Base-by-base conservation (phyloP, 192 early-diverging fungal species). In the Coemansia interrupta region DNA sequence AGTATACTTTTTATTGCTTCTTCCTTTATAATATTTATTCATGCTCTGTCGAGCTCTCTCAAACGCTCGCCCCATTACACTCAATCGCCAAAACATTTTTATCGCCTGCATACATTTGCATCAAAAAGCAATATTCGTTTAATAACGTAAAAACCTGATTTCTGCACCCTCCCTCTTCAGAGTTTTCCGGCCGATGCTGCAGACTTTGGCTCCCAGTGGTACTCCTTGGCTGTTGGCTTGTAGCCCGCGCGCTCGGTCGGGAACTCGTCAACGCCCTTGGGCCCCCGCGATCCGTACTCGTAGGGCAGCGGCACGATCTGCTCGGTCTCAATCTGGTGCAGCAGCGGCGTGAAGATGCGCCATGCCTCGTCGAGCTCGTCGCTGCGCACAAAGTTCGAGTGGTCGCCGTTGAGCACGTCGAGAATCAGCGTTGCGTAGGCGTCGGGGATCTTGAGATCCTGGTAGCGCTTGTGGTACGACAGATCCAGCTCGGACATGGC, bases 371-470 rank as follows among this genome's bases (percentile, higher is more conserved):
- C 94, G 18, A 98, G 80, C 81, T 95, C 92, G 72, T 93, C 91
- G 65, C 87, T 83, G 43, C 90, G 83, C 29, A 96, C 91, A 89
- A 98, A 95, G 83, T 96, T 96, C 54, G 88, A 88, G 66, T 97
- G 92, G 62, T 96, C 96, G 32, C 92, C 92, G 41, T 87, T 87
- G 24, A 98, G 69, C 7, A 90, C 87, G 58, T 97, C 96, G 24
- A 97, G 81, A 57, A 98, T 91, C 48, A 98, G 80, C n/a, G 92
- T 85, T 57, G 96, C 94, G 68, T 98, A 98, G 11, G 96, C 96
- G 66, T 98, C 96, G 24, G 96, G 96, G 70, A 98, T 98, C 76
- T 87, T 86, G 36, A 89, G 59, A 52, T 90, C 88, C 49, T 84
- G 82, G 82, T 94, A 98, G 30, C 96, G 89, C 66, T 85, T 85